Conservation (phyloP, 495 filamentous ascomycete species). For the Astrocystis sublimbata region DNA sequence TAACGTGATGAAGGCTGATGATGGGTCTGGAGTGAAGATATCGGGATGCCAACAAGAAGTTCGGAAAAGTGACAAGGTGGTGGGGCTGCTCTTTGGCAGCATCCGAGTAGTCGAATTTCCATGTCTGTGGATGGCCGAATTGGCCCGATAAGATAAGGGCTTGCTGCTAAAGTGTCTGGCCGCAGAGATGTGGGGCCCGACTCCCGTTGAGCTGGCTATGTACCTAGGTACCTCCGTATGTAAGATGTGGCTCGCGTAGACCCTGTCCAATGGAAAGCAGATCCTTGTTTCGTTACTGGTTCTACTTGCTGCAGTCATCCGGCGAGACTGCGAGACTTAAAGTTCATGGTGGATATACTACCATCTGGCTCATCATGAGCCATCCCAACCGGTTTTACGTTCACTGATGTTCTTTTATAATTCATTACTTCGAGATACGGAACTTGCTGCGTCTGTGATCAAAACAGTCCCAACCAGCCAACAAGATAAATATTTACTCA, state of each 20-base stretch:
- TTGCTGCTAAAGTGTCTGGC: background rate
- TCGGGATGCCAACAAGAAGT: background rate
- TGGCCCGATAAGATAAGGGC: constrained; percentile 22
- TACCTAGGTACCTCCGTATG: too few species aligned
- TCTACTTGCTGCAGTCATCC: constrained; percentile 5
- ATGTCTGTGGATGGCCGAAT: constrained; percentile 12
- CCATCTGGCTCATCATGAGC: constrained; percentile 9
- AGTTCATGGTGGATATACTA: constrained; percentile 3
- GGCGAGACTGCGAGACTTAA: too few species aligned
- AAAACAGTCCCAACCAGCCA: background rate
- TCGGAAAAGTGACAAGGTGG: constrained; percentile 12
- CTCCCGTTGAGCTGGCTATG: too few species aligned
- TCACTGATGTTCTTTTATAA: background rate
- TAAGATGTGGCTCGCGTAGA: background rate
- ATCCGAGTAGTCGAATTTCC: constrained; percentile 21
- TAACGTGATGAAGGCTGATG: constrained; percentile 21
- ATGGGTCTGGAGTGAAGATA: constrained; percentile 1
- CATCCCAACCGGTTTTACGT: background rate
- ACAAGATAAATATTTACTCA: background rate
- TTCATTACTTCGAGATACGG: background rate
- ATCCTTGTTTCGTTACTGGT: too few species aligned
- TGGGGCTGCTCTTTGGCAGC: constrained; percentile 7
- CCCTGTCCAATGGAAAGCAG: background rate
- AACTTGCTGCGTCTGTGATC: background rate
- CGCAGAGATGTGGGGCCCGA: background rate